Base-by-base conservation (phyloP, 1,284 basidiomycete genomes). In the Microbotryum violaceum region DNA sequence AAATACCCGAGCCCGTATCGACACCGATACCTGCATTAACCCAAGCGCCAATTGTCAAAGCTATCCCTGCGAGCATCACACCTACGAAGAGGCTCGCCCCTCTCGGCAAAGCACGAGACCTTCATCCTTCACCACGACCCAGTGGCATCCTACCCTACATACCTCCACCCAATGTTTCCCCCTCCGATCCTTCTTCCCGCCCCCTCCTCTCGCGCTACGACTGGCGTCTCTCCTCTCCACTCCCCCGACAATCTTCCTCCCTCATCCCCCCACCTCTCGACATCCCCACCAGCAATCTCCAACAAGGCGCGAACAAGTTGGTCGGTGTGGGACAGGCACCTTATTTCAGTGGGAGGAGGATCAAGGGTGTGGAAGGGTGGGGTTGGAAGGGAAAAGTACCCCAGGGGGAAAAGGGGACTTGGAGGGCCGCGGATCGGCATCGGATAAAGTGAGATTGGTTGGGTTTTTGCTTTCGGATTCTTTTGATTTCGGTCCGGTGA, bases 161-260 rank as follows among this genome's bases (percentile, higher is more conserved):
- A 14, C 37, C 37, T 42, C 12, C 37, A 42, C 18, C 37, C 37
- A 42, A 42, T 42, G 37, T 42, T 18, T 10, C 37, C 12, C 12
- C 37, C 12, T 16, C 37, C 5, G 37, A 42, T 10, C 37, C 37
- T 18, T 42, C 37, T 42, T 42, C 37, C 16, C 12, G 12, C 2
- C 64, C 66, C 12, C 67, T 71, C 56, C 23, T 54, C 10, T 66
- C 67, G 2, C 67, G 67, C 2, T 57, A 65, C 47, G 70, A 71
- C 55, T 71, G 70, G 70, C 66, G 70, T 10, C 51, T 71, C 48
- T 66, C 64, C 33, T 57, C 64, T 23, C 60, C 67, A 20, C 29
- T 62, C 9, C 62, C n/a, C 56, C 33, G 5, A 14, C 54, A 14
- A 6, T 58, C 10, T 29, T 29, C 16, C 54, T 47, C 49, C 25